Conservation (phyloP, 306 rosid species). For the Argentina anserina region DNA sequence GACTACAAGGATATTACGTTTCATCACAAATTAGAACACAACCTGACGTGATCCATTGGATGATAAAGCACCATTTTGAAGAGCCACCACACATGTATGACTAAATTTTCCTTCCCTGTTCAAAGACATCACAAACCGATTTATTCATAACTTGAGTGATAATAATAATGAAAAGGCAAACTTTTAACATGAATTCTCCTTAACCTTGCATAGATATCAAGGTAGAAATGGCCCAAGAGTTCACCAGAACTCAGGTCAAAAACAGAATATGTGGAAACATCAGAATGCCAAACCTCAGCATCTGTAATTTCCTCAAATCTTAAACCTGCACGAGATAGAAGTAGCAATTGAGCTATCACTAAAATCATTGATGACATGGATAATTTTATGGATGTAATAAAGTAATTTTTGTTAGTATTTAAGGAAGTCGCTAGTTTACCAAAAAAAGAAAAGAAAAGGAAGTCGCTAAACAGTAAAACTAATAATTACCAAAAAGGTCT, state of each 20-base stretch:
- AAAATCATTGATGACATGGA: constrained; percentile 1
- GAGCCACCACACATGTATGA: constrained; percentile 83
- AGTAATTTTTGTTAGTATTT: background rate
- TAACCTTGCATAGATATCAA: constrained; percentile 76
- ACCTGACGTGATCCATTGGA: constrained; percentile 66
- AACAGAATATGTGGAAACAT: constrained; percentile 71
- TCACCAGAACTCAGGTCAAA: constrained; percentile 71
- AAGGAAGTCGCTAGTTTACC: too few species aligned
- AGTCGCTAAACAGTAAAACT: background rate
- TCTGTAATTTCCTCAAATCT: constrained; percentile 74
- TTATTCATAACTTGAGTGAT: constrained; percentile 26
- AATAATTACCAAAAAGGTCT: constrained; percentile 75
- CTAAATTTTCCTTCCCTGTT: constrained; percentile 81
- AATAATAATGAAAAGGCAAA: constrained; percentile 7
- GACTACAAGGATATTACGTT: background rate
- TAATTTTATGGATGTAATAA: constrained; percentile 7
- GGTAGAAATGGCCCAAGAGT: constrained; percentile 85
- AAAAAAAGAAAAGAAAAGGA: too few species aligned
- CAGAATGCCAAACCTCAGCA: constrained; percentile 84
- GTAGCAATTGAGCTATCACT: constrained; percentile 14
- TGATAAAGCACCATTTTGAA: constrained; percentile 80
- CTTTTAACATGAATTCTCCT: constrained; percentile 4
- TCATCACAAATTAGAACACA: background rate
- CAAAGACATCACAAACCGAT: constrained; percentile 25
- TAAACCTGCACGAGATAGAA: constrained; percentile 53